These are phyloP conservation scores for Neofusicoccum parvum DNA, from an alignment of 2,329 filamentous ascomycete species.

Conservation along the genomic window DNA sequence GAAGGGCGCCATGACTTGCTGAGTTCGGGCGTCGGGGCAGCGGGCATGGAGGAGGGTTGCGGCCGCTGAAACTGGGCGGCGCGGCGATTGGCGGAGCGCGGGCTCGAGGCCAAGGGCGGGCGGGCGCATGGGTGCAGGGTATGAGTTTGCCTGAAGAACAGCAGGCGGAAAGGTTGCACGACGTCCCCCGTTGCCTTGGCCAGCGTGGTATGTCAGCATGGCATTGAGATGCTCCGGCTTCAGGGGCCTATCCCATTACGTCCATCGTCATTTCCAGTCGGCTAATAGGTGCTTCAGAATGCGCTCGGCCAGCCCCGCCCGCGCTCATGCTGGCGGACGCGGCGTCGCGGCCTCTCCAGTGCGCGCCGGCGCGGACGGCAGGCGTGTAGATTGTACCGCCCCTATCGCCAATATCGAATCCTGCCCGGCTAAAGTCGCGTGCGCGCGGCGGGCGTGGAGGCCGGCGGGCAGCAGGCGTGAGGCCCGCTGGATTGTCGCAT, in stretches of 20 bases:
- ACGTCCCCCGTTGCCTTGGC: slow-evolving; percentile 5
- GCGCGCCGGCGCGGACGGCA: background rate
- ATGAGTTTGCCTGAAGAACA: slow-evolving; percentile 5
- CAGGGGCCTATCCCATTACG: slow-evolving; percentile 17
- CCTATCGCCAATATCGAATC: slow-evolving; percentile 6
- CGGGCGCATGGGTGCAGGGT: background rate
- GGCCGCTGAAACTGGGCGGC: background rate
- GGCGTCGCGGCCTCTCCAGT: background rate
- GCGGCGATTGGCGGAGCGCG: background rate
- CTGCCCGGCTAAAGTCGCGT: slow-evolving; percentile 7
- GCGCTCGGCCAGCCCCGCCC: slow-evolving; percentile 3
- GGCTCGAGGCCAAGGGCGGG: background rate
- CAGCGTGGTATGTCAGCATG: slow-evolving; percentile 12
- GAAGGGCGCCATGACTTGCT: background rate
- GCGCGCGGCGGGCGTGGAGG: background rate
- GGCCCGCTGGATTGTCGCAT: background rate
- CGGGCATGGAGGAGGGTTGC: background rate
- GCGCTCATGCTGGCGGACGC: background rate
- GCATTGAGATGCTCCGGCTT: slow-evolving; percentile 18
- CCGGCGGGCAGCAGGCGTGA: background rate
- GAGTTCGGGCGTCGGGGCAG: background rate
- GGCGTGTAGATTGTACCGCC: background rate
- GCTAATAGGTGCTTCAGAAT: slow-evolving; percentile 18
- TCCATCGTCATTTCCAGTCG: slow-evolving; percentile 20
- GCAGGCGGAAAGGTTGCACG: slow-evolving; percentile 6